These are phyloP conservation scores for Fusarium staphyleae DNA, from an alignment of 2,329 filamentous ascomycete species.

Conservation along the genomic window DNA sequence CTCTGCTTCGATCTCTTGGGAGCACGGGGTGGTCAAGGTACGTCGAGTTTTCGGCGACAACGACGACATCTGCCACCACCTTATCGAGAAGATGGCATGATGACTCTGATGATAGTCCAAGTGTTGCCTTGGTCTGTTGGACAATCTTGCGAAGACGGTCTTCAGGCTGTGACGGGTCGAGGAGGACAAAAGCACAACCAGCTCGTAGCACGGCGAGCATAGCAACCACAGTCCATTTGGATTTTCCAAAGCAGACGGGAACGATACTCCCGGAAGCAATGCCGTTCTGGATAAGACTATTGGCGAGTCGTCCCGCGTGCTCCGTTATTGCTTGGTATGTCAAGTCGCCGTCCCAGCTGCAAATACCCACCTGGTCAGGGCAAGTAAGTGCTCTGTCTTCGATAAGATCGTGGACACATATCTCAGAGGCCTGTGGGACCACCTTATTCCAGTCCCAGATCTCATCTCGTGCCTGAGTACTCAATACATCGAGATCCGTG, in stretches of 20 bases:
- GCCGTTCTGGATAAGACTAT: background rate
- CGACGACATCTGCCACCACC: background rate
- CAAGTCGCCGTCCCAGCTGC: slow-evolving; percentile 4
- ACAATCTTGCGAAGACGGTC: background rate
- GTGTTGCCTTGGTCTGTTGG: background rate
- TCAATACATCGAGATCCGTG: background rate
- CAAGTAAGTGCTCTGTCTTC: background rate
- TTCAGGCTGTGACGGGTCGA: slow-evolving; percentile 27
- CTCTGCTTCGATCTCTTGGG: background rate
- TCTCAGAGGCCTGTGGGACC: background rate
- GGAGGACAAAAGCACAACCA: slow-evolving; percentile 32
- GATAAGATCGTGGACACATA: background rate
- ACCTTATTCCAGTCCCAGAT: background rate
- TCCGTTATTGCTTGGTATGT: background rate
- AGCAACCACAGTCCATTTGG: slow-evolving; percentile 33
- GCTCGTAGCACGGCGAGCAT: slow-evolving; percentile 39
- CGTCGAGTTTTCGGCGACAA: background rate
- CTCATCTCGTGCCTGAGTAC: background rate
- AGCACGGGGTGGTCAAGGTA: background rate
- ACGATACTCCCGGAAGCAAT: background rate
- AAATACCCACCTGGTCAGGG: background rate
- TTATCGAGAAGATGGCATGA: background rate
- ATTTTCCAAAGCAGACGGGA: slow-evolving; percentile 38
- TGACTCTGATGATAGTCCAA: background rate
- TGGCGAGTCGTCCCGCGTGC: background rate